Base-by-base conservation (phyloP, 1,284 basidiomycete genomes). In the Schizophyllum amplum region DNA sequence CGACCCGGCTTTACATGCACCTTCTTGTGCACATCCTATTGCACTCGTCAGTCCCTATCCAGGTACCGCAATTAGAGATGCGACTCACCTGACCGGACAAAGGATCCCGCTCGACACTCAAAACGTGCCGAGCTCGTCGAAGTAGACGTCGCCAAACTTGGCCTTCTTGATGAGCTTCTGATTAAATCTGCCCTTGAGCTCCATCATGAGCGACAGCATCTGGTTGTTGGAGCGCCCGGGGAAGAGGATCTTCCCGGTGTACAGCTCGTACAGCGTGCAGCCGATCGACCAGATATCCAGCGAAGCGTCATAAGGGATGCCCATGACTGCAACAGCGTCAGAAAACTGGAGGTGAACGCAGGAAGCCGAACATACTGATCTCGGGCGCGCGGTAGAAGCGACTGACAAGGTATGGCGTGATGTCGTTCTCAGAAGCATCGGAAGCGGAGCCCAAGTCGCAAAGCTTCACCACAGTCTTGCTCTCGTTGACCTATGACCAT, bases 321-420 rank as follows among this genome's bases (percentile, higher is more conserved):
- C 97, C 54, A 99, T 83, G 66, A 99, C 94, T 97, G 64, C 25
- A 55, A 55, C 51, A 22, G 54, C 47, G 24, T 59, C 47, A 59
- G 55, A 20, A 49, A 55, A 22, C 23, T 46, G 33, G 55, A 54
- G 55, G 22, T 20, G 56, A 55, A 25, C 33, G 51, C 15, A 47
- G 7, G 13, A 55, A 47, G 46, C 51, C 21, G 49, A 47, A 81
- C 86, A 69, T 67, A 98, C 94, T 99, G 69, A 99, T 98, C 74
- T 99, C 97, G 1, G 97, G 97, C 1, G 97, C 96, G 52, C 97
- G 90, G 69, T 99, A 99, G 75, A 99, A 99, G 50, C 97, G 81
- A 63, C 92, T 95, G 57, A 99, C 97, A 57, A 99, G 86, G 71
- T 99, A 99, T 2, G 97, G 97, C 1, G 97, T 98, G 63, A 99